Evolutionary conservation across 2,329 filamentous ascomycete genomes (phyloP).

Genomic region (Monilinia fructigena): DNA sequence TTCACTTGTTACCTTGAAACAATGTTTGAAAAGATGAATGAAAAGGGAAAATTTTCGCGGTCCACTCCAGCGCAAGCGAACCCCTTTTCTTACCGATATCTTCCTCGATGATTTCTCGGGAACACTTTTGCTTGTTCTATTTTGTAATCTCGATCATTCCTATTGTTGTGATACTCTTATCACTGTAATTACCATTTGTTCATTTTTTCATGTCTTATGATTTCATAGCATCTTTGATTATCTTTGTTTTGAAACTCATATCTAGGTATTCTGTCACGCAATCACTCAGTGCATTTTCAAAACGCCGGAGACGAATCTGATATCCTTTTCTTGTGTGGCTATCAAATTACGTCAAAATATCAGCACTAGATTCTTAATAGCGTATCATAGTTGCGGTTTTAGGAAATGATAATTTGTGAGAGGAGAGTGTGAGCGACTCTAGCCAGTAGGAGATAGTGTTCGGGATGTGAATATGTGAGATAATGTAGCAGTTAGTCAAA

Average conservation of each 20-base stretch:
- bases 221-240: neutral
- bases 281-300: neutral
- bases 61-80: conserved; percentile 10
- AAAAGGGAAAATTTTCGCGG: neutral
- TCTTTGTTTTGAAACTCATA: too few species aligned
- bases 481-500: neutral
- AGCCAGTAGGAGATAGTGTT: neutral
- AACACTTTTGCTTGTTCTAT: neutral
- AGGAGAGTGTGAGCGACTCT: neutral
- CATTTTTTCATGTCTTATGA: neutral
- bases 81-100: conserved; percentile 15
- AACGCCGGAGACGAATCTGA: neutral
- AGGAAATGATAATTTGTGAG: neutral
- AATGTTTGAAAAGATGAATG: neutral
- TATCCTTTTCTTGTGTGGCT: neutral
- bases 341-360: neutral
- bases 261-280: neutral
- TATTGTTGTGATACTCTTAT: neutral
- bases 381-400: neutral
- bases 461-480: neutral
- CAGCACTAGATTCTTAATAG: neutral
- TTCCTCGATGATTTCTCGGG: neutral
- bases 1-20: too few species aligned
- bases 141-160: too few species aligned
- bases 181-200: neutral